A percentile compares a stretch with the other conserved stretches of the same genome.
These are phyloP conservation scores for Phytophthora parvispora DNA, from an alignment of 352 stramenopile species.

Conservation along the genomic window DNA sequence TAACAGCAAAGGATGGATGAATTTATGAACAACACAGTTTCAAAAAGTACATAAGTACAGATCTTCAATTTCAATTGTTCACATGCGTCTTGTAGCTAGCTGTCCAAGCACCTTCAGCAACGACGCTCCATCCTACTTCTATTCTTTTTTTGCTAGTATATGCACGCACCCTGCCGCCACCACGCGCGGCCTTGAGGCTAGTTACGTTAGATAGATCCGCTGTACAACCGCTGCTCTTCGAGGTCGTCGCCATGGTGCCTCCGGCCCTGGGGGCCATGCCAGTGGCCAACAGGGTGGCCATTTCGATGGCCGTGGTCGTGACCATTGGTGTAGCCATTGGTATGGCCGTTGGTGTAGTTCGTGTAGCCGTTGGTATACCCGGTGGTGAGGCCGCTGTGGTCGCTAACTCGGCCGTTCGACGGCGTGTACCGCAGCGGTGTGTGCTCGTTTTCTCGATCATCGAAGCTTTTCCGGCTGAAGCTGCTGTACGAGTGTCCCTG, in stretches of 20 bases:
- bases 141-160: slow-evolving; percentile 32
- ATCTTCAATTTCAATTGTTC: slow-evolving; percentile 35
- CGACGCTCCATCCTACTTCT: slow-evolving; percentile 30
- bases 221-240: slow-evolving; percentile 39
- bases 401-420: slow-evolving; percentile 27
- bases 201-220: slow-evolving; percentile 38
- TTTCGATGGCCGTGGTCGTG: slow-evolving; percentile 19
- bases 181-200: background rate
- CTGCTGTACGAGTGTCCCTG: slow-evolving; percentile 45
- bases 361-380: slow-evolving; percentile 25
- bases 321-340: slow-evolving; percentile 15
- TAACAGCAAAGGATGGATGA: background rate
- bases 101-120: slow-evolving; percentile 3
- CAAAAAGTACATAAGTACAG: slow-evolving; percentile 15
- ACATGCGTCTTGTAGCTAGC: slow-evolving; percentile 22
- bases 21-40: background rate
- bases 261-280: slow-evolving; percentile 29
- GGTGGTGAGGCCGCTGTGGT: slow-evolving; percentile 21
- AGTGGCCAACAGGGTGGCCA: slow-evolving; percentile 23
- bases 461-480: slow-evolving; percentile 55
- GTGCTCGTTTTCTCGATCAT: slow-evolving; percentile 57
- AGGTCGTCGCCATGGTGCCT: slow-evolving; percentile 30
- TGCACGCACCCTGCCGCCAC: slow-evolving; percentile 15
- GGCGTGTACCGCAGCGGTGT: slow-evolving; percentile 46
- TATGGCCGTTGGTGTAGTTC: slow-evolving; percentile 21